phyloP scores from a whole-genome alignment of 2,329 filamentous ascomycete genomes.

The Orbilia blumenaviensis region DNA sequence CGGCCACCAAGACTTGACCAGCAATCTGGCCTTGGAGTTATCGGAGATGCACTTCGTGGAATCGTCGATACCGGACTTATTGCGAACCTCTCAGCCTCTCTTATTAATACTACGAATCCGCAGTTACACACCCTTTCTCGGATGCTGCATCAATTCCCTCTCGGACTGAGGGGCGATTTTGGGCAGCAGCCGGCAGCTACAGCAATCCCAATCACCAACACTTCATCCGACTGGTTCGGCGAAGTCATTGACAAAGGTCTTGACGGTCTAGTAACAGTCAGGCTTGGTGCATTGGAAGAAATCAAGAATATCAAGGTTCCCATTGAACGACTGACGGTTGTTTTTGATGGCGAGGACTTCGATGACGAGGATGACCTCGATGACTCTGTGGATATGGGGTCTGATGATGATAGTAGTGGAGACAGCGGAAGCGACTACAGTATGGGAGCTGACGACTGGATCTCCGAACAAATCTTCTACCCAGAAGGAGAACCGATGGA shows the following conservation, averaged over 20 bases:
- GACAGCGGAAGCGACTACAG: conserved; percentile 59
- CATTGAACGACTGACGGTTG: conserved; percentile 65
- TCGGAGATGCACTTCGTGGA: conserved; percentile 36
- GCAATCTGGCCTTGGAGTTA: conserved; percentile 28
- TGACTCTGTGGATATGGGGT: conserved; percentile 55
- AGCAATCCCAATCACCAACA: conserved; percentile 43
- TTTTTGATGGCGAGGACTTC: conserved; percentile 60
- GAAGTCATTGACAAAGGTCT: conserved; percentile 67
- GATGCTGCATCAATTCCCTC: conserved; percentile 44
- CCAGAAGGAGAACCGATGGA: conserved; percentile 63
- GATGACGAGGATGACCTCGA: conserved; percentile 57
- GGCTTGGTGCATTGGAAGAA: conserved; percentile 66
- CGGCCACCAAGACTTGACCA: not conserved
- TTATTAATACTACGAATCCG: conserved; percentile 49
- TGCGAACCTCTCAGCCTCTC: conserved; percentile 42
- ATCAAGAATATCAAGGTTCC: conserved; percentile 65
- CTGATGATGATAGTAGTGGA: conserved; percentile 58
- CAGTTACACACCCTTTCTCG: conserved; percentile 46
- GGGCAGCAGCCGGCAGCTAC: conserved; percentile 33
- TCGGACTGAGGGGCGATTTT: conserved; percentile 34
- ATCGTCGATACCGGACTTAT: conserved; percentile 49
- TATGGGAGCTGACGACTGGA: conserved; percentile 57
- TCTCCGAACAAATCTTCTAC: conserved; percentile 62
- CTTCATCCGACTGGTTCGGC: conserved; percentile 65
- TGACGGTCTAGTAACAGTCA: conserved; percentile 67